phyloP scores from a whole-genome alignment of 2,329 filamentous ascomycete species.

The Simplicillium sp. region DNA sequence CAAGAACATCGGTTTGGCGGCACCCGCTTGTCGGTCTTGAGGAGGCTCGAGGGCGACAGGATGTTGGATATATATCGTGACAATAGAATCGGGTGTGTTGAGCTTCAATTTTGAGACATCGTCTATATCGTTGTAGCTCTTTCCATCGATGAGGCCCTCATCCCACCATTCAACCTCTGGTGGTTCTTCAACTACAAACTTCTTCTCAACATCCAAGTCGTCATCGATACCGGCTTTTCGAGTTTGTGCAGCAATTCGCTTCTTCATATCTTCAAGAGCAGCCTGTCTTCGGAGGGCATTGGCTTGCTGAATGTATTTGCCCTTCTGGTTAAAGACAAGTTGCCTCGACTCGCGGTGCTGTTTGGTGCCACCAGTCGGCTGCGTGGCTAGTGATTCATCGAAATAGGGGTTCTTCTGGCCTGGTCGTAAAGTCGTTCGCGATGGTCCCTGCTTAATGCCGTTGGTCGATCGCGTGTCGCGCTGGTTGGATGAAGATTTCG shows the following conservation, averaged over 20 bases:
- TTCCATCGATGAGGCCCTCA: constrained; percentile 70
- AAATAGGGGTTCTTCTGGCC: constrained; percentile 64
- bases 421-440: constrained; percentile 5
- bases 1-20: constrained; percentile 83
- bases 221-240: constrained; percentile 91
- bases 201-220: constrained; percentile 79
- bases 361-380: constrained; percentile 46
- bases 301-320: constrained; percentile 93
- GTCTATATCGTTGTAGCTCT: constrained; percentile 63
- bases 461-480: too few relatives aligned
- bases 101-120: constrained; percentile 61
- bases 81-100: constrained; percentile 68
- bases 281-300: constrained; percentile 82
- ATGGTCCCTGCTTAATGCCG: too few relatives aligned
- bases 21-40: constrained; percentile 72
- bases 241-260: constrained; percentile 77
- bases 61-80: constrained; percentile 88
- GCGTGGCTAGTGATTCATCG: constrained; percentile 56
- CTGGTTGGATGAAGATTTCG: constrained; percentile 14
- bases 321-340: constrained; percentile 86
- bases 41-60: constrained; percentile 85
- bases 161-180: constrained; percentile 98
- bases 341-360: constrained; percentile 55
- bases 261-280: constrained; percentile 88
- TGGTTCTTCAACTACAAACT: constrained; percentile 74